Conservation (phyloP, 176 grass and related monocot species). For the Melocanna baccifera region DNA sequence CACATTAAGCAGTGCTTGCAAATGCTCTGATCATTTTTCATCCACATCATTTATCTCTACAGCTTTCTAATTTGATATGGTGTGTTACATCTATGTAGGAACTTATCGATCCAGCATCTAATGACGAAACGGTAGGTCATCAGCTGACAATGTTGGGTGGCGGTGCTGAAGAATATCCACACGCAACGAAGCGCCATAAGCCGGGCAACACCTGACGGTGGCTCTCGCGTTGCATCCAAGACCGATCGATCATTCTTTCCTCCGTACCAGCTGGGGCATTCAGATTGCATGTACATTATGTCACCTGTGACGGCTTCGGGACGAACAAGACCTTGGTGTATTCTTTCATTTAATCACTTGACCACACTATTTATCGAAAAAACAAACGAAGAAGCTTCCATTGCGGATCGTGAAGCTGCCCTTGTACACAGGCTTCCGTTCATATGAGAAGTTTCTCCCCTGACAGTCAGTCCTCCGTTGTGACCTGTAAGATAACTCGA, state of each 20-base stretch:
- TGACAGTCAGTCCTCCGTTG: background rate
- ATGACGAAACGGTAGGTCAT: conserved; percentile 33
- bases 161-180: conserved; percentile 15
- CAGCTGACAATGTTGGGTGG: conserved; percentile 5
- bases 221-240: background rate
- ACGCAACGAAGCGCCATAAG: conserved; percentile 57
- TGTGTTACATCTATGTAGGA: conserved; percentile 20
- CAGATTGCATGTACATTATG: conserved; percentile 61
- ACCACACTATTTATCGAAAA: background rate
- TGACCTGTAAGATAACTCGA: conserved; percentile 38
- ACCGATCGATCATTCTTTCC: conserved; percentile 43
- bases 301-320: conserved; percentile 16
- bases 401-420: conserved; percentile 68
- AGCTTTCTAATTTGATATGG: background rate
- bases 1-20: background rate
- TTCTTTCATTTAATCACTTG: conserved; percentile 54
- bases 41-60: background rate
- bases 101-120: conserved; percentile 17
- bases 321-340: conserved; percentile 20
- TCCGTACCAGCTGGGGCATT: conserved; percentile 19
- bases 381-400: conserved; percentile 40
- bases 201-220: conserved; percentile 37
- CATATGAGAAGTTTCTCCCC: conserved; percentile 56
- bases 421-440: conserved; percentile 73
- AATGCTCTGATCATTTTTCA: background rate